Evolutionary conservation across 2,329 filamentous ascomycete species (phyloP).

Genomic region (Aureobasidium sp.): DNA sequence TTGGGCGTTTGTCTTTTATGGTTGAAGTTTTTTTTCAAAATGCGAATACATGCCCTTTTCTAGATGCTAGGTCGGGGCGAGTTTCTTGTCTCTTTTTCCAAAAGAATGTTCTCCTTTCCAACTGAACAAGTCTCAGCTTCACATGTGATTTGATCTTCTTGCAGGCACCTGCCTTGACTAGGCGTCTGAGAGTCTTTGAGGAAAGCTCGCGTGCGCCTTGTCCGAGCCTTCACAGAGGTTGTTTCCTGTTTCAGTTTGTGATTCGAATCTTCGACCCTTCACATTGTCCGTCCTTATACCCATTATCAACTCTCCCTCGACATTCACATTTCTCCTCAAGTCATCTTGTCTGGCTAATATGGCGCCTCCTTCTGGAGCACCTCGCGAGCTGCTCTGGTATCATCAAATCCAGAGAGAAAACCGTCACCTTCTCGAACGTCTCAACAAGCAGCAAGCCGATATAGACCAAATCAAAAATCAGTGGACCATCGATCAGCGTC

Average conservation of each 20-base stretch:
- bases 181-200: background rate
- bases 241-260: too few relatives aligned
- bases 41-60: slow-evolving; percentile 16
- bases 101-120: slow-evolving; percentile 15
- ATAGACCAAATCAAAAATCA: slow-evolving; percentile 1
- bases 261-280: too few relatives aligned
- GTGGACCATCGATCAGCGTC: background rate
- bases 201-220: background rate
- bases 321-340: too few relatives aligned
- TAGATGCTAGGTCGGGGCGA: slow-evolving; percentile 16
- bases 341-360: too few relatives aligned
- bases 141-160: background rate
- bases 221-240: too few relatives aligned
- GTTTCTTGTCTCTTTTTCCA: slow-evolving; percentile 11
- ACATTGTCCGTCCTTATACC: too few relatives aligned
- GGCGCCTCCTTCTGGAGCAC: background rate
- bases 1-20: slow-evolving; percentile 17
- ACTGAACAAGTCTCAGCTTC: background rate
- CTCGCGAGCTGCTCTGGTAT: slow-evolving; percentile 14
- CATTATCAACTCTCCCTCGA: too few relatives aligned
- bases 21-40: slow-evolving; percentile 16
- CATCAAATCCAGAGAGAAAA: slow-evolving; percentile 10
- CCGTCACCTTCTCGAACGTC: background rate
- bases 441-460: slow-evolving; percentile 1
- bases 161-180: background rate